A percentile compares a stretch with the other conserved stretches of the same genome.
phyloP scores from a whole-genome alignment of 139 green algal species.

The Picochlorum sp. region DNA sequence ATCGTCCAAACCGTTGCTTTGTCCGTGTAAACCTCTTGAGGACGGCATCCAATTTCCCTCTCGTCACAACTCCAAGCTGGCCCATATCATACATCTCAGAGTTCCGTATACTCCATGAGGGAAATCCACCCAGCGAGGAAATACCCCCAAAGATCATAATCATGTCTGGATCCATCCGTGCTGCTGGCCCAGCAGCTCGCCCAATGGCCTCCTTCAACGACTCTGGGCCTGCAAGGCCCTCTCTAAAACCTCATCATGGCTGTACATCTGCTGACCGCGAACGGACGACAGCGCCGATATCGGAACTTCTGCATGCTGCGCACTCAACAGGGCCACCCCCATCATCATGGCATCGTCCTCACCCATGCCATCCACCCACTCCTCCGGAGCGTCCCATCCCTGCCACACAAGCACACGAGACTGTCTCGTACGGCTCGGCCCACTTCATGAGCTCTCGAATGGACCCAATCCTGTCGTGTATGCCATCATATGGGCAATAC shows the following conservation, averaged over 20 bases:
- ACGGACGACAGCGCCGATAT: neutral
- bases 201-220: slow-evolving; percentile 8
- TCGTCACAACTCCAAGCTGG: slow-evolving; percentile 7
- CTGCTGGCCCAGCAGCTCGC: slow-evolving; percentile 13
- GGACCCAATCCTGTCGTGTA: slow-evolving; percentile 1
- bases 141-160: slow-evolving; percentile 10
- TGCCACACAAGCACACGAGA: neutral
- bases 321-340: slow-evolving; percentile 14
- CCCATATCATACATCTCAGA: slow-evolving; percentile 35
- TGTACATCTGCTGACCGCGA: neutral
- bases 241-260: neutral
- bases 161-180: slow-evolving; percentile 19
- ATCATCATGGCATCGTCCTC: neutral
- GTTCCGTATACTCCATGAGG: slow-evolving; percentile 27
- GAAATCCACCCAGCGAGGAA: slow-evolving; percentile 33
- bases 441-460: slow-evolving; percentile 13
- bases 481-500: slow-evolving; percentile 9
- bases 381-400: neutral
- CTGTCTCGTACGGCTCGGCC: neutral
- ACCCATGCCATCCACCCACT: neutral
- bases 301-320: slow-evolving; percentile 13
- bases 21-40: slow-evolving; percentile 17
- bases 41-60: slow-evolving; percentile 12
- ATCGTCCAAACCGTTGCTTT: slow-evolving; percentile 25
- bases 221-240: slow-evolving; percentile 6